A percentile compares a stretch with the other conserved stretches of the same genome.
These are phyloP conservation scores for Cystoisospora suis DNA, from an alignment of 169 alveolate genomes.

Conservation along the genomic window DNA sequence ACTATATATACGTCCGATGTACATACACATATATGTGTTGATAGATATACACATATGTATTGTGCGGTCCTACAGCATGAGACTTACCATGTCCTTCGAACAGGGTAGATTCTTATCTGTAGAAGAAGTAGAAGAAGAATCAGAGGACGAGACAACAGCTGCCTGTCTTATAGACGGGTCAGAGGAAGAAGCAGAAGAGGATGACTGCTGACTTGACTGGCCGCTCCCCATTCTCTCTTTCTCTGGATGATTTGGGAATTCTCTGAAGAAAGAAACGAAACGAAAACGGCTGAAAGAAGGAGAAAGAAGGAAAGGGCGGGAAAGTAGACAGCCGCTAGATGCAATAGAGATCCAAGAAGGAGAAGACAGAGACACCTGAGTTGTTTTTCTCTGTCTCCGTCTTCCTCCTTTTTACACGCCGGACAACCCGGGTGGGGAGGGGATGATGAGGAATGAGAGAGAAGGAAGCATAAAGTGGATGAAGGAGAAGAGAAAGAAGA, in stretches of 20 bases:
- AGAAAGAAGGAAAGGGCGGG: not conserved
- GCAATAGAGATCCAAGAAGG: not conserved
- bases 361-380: not conserved
- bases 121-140: too few species aligned
- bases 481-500: not conserved
- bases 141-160: not conserved
- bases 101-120: slow-evolving; percentile 8
- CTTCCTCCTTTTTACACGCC: not conserved
- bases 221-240: slow-evolving; percentile 3
- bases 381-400: not conserved
- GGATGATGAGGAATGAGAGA: not conserved
- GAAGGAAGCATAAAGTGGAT: not conserved
- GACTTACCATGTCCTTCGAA: not conserved
- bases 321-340: not conserved
- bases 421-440: not conserved
- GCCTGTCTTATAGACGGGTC: not conserved
- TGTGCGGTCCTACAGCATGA: not conserved
- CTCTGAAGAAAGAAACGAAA: not conserved
- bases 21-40: not conserved
- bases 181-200: not conserved
- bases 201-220: too few species aligned
- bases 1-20: too few species aligned
- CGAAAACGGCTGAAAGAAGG: not conserved
- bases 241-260: not conserved
- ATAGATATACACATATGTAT: not conserved